Base-by-base conservation (phyloP, 768 basidiomycete species). In the Lepiota venenata region DNA sequence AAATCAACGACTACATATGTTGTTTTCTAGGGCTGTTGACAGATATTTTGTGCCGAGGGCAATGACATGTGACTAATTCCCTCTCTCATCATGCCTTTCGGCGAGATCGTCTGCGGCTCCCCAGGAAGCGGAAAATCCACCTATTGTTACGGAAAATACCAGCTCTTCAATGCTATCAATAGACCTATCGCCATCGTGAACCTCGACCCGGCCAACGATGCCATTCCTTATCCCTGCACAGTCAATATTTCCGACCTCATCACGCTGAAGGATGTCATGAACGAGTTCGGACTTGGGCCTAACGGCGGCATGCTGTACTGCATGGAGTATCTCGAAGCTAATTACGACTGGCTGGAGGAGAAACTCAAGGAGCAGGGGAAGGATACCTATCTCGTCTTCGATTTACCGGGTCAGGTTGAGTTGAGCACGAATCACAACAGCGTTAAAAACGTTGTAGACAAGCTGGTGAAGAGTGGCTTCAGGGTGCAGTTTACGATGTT, bases 301-400 rank as follows among this genome's bases (percentile, higher is more conserved):
- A 99, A 99, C 61, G 97, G 97, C 12, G 96, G 83, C 5, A 91
- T 98, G 87, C 70, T 98, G 22, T 98, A 93, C 63, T 96, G 93
- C 65, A 89, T 97, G 81, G 95, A 98, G 65, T 97, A 98, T 63
- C 80, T 99, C 9, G 95, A 98, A 62, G 84, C 78, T n/a, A 98
- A 98, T 68, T 84, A 85, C 58, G 97, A 98, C 68, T 89, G 89
- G 86, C 76, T 96, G 9, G 83, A 91, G 68, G 81, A 79, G 50
- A 73, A 80, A 36, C 66, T 94, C 61, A 74, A 72, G 50, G 84
- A 80, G 62, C 73, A 88, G 18, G 87, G 83, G 15, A 72, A 75
- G 22, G 89, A 91, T 58, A 84, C 84, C 20, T 98, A 96, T 69
- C 81, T 98, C 37, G 75, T 99, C 35, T 97, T 99, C 68, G 97